Base-by-base conservation (phyloP, 2,329 filamentous ascomycete genomes). In the Fusarium proliferatum region DNA sequence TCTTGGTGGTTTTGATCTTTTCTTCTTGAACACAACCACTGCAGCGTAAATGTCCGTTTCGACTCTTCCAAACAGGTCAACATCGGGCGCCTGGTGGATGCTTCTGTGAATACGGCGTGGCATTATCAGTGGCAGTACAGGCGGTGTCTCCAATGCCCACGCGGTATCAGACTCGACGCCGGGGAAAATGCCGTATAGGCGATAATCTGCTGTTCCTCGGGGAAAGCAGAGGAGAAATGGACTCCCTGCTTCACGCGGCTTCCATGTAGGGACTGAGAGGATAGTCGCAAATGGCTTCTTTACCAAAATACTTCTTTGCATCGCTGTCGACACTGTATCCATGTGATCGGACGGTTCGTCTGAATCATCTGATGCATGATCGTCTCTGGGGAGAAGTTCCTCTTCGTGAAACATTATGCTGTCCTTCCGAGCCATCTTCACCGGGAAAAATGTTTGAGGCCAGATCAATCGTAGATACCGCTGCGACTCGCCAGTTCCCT, bases 1-100 rank as follows among this genome's bases (percentile, higher is more conserved):
- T 13, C 2, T 15, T 0, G 26, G 7, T 2, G 52, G 36, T 1
- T 13, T n/a, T 15, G 38, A 33, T 0, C 38, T 11, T 19, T 9
- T 30, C 16, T 42, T 41, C 26, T 56, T 56, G 0, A 56, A 56
- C 3, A 56, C 26, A 0, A 42, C 2, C 2, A 56, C 4, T 13
- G 23, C 52, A n/a, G 36, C 15, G 11, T 42, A 56, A 5, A 55
- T 5, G 2, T 39, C 51, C 4, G 12, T 6, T 0, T 21, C 5
- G 6, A 7, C 19, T 36, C 19, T 16, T 34, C 5, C 21, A 12
- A 10, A 4, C 13, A 19, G 5, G 6, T 15, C 21, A 1, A 9
- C 12, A 12, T 8, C 21, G 11, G 9, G 21, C 5, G 2, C 6
- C 15, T 19, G 9, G 8, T 19, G 5, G 11, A 3, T 53, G 4